These are phyloP conservation scores for Aspergillus puulaauensis DNA, from an alignment of 2,329 filamentous ascomycete species.

Conservation along the genomic window DNA sequence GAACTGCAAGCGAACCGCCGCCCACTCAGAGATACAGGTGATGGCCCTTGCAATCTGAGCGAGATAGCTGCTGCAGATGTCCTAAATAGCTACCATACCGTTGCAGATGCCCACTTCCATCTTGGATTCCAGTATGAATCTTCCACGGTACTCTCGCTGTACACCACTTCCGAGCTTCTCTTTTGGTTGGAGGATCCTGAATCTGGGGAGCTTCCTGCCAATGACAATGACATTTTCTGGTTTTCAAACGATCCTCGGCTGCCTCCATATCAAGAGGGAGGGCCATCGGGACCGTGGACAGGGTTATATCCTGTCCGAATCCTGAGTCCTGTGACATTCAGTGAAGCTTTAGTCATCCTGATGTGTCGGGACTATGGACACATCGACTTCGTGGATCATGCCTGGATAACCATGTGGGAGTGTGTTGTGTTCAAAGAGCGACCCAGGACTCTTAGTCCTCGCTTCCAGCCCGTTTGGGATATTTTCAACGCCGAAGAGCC, in stretches of 20 bases:
- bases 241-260: not conserved
- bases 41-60: too few relatives aligned
- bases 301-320: not conserved
- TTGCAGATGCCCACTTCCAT: not conserved
- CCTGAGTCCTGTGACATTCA: not conserved
- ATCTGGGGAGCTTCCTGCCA: not conserved
- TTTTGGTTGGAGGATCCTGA: not conserved
- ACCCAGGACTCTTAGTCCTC: too few relatives aligned
- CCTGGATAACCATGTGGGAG: not conserved
- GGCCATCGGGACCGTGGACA: not conserved
- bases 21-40: not conserved
- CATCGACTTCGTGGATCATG: not conserved
- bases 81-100: not conserved
- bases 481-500: not conserved
- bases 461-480: not conserved
- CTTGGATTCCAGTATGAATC: not conserved
- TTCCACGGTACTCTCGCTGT: not conserved
- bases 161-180: not conserved
- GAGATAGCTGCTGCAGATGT: too few relatives aligned
- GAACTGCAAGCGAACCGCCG: not conserved
- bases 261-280: not conserved
- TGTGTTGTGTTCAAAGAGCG: not conserved
- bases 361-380: not conserved
- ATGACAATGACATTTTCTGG: not conserved
- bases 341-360: not conserved